Base-by-base conservation (phyloP, 805 yeast species). In the Diddensiella transvaalensis region DNA sequence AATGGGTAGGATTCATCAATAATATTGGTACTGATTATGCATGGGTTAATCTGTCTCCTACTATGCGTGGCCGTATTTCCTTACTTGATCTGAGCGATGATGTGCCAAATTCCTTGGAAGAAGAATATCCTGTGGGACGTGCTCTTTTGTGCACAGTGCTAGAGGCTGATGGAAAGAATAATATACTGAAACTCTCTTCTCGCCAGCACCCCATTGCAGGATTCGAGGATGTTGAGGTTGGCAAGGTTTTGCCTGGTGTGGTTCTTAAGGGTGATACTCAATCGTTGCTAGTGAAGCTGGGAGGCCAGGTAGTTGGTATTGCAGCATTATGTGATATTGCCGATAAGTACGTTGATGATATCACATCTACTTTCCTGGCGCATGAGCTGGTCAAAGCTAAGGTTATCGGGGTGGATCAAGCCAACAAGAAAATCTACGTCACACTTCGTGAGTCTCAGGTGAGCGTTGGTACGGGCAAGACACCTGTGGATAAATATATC, bases 31-130 rank as follows among this genome's bases (percentile, higher is more conserved):
- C 73, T 42, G 86, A 85, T 19, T 72, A 70, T 52, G 72, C 82
- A 33, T 85, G 87, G 83, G 83, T 82, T 22, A 79, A 83, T 22
- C 62, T 88, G 37, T 73, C 89, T 1, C 91, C 95, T 29, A 69
- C 75, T 18, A 67, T 85, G 35, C 78, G 76, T 49, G 96, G 90
- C 3, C 76, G 80, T 47, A 68, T 88, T 26, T 73, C 88, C 1
- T 67, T 80, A 43, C 73, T 84, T 69, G 85, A 87, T 50, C 67
- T 85, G 30, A 69, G 83, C 6, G 76, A 76, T 52, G 79, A 83
- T 57, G 63, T 60, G 2, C 69, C 72, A n/a, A 60, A 73, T 1
- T 61, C 71, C 52, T 70, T 68, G 15, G 70, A 78, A 17, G 72
- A 72, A n/a, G 69, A 71, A 33, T 82, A 73, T 63, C 91, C 95